phyloP scores from a whole-genome alignment of 371 early-diverging fungal species.

The Mortierella sp. region DNA sequence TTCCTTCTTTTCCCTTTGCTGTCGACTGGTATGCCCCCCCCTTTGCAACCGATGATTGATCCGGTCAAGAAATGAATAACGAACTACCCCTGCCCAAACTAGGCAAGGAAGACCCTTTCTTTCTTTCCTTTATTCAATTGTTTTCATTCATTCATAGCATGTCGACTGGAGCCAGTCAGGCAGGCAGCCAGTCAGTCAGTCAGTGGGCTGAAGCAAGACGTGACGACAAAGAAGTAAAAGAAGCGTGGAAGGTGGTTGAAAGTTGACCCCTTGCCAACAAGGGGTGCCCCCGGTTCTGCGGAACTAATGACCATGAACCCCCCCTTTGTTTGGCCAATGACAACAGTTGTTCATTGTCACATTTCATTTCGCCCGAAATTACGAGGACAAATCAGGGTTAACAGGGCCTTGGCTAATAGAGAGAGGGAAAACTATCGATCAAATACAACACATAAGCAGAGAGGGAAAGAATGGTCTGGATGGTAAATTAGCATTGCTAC shows the following conservation, averaged over 20 bases:
- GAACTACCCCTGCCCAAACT: too few species aligned
- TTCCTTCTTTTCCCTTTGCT: too few species aligned
- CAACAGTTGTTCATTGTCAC: background rate
- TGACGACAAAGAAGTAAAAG: background rate
- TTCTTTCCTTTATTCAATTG: too few species aligned
- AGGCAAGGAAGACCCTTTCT: too few species aligned
- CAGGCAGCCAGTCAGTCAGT: too few species aligned
- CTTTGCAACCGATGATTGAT: too few species aligned
- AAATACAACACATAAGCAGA: background rate
- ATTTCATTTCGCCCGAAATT: slow-evolving; percentile 5
- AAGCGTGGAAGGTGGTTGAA: too few species aligned
- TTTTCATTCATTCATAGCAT: too few species aligned
- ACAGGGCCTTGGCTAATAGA: background rate
- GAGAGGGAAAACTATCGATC: background rate
- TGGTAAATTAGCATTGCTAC: background rate
- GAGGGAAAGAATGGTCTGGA: background rate
- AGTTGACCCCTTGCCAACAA: background rate
- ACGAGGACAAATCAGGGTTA: background rate
- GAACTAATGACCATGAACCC: background rate
- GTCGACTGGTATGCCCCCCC: too few species aligned
- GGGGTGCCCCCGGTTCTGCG: background rate
- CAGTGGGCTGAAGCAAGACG: background rate
- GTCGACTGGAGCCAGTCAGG: too few species aligned
- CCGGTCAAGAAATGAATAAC: too few species aligned
- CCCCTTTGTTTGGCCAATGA: background rate